These are phyloP conservation scores for Daldinia sp. DNA, from an alignment of 2,329 filamentous ascomycete species.

Conservation along the genomic window DNA sequence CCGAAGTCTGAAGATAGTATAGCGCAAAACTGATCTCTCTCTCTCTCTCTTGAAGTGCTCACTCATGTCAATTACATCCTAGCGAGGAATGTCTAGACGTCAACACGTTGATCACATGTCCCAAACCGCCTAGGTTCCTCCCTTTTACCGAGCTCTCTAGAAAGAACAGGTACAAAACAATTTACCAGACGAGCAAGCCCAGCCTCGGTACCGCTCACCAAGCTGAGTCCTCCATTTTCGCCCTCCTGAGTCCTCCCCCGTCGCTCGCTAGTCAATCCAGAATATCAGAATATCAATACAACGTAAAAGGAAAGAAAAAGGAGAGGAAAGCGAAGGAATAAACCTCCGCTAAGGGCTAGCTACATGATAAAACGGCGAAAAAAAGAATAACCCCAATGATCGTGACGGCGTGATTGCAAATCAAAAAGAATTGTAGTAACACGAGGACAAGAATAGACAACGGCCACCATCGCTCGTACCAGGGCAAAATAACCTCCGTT, in stretches of 20 bases:
- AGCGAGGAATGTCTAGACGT: slow-evolving; percentile 31
- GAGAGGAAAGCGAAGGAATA: slow-evolving; percentile 4
- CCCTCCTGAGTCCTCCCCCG: slow-evolving; percentile 2
- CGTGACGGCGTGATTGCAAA: slow-evolving; percentile 37
- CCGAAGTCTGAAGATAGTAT: slow-evolving; percentile 14
- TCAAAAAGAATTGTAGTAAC: slow-evolving; percentile 22
- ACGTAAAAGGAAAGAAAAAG: slow-evolving; percentile 11
- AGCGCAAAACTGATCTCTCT: slow-evolving; percentile 10
- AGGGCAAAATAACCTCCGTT: slow-evolving; percentile 28
- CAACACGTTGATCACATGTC: slow-evolving; percentile 30
- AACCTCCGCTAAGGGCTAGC: slow-evolving; percentile 14
- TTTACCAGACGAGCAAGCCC: slow-evolving; percentile 33
- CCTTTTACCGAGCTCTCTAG: slow-evolving; percentile 14
- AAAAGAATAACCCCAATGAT: slow-evolving; percentile 33
- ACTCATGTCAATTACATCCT: slow-evolving; percentile 41
- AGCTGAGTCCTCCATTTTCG: slow-evolving; percentile 17
- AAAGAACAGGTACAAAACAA: slow-evolving; percentile 30
- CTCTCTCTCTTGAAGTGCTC: slow-evolving; percentile 27
- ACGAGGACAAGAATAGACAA: slow-evolving; percentile 25
- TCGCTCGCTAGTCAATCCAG: slow-evolving; percentile 11
- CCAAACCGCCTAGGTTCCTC: slow-evolving; percentile 22
- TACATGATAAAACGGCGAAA: slow-evolving; percentile 17
- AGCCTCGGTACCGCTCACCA: slow-evolving; percentile 26
- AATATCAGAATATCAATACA: slow-evolving; percentile 14
- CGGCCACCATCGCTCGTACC: slow-evolving; percentile 20